Evolutionary conservation across 768 basidiomycete genomes (phyloP), one percentile per base, ranked within the genome.

Genomic region (Phaeolepiota aurea): DNA sequence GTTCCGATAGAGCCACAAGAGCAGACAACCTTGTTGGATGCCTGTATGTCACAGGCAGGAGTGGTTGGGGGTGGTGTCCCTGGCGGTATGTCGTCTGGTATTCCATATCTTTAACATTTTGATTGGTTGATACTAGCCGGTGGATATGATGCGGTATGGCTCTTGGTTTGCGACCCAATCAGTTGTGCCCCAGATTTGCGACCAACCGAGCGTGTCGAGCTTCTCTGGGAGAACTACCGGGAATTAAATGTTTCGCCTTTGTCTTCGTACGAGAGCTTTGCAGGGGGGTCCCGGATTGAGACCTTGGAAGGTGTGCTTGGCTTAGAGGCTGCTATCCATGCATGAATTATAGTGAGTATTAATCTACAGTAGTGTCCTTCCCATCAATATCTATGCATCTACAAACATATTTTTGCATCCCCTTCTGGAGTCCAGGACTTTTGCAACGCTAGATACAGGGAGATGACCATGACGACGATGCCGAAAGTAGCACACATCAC

Each of bases 61-160:
- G 82, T 97, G 13, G 72, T 98, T 28, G 91, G 89, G 15, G 93
- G 92, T 18, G 94, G 94, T 14, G 96, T 98, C 3, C 96, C 96
- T 4, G 96, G 96, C 31, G 93, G 93, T 92, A 53, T 50, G n/a
- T 14, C 11, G 31, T 22, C 28, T n/a, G 20, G 32, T 33, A 46
- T 20, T 32, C 32, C n/a, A 19, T 20, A 33, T n/a, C 20, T 28
- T 18, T 7, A 14, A 36, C 40, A 13, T 36, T 4, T 25, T 31
- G 9, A 37, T 38, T 40, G 5, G 48, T 22, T 38, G 30, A 39
- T 19, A 32, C 40, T 48, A 97, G 96, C 96, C 39, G 96, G 96
- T 7, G 96, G 96, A 1, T 98, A 87, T 59, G 96, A 99, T 55
- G 96, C 96, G 4, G 76, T 98, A 44, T 98, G 92, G 90, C 66